Conservation (phyloP, 225 moss, liverwort and hornwort genomes). For the Anthoceros angustus region DNA sequence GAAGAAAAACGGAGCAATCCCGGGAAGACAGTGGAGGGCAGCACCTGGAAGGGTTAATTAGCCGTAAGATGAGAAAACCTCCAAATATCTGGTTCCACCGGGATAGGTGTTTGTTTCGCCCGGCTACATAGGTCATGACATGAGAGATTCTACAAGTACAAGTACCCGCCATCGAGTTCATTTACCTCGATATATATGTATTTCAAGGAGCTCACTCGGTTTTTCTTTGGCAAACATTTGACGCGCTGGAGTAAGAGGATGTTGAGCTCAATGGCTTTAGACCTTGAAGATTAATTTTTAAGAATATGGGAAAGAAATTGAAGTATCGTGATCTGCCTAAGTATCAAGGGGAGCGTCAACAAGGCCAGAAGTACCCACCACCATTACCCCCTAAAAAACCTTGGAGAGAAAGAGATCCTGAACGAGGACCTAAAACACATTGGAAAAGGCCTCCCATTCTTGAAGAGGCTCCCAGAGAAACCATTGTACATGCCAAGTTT, state of each 20-base stretch:
- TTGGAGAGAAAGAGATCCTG: not conserved
- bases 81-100: no score
- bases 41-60: no score
- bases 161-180: no score
- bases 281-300: not conserved
- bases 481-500: not conserved
- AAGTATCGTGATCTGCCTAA: not conserved
- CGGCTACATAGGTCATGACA: no score
- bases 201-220: not conserved
- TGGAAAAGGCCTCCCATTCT: not conserved
- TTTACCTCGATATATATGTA: not conserved
- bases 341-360: conserved; percentile 1
- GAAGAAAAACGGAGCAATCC: no score
- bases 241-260: not conserved
- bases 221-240: not conserved
- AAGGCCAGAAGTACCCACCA: not conserved
- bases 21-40: no score
- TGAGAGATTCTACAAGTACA: no score
- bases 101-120: no score
- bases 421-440: not conserved
- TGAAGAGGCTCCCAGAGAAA: not conserved
- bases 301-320: not conserved
- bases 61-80: no score
- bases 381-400: not conserved
- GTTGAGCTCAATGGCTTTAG: not conserved